Conservation (phyloP, 106 monocot genomes). For the Posidonia australis region DNA sequence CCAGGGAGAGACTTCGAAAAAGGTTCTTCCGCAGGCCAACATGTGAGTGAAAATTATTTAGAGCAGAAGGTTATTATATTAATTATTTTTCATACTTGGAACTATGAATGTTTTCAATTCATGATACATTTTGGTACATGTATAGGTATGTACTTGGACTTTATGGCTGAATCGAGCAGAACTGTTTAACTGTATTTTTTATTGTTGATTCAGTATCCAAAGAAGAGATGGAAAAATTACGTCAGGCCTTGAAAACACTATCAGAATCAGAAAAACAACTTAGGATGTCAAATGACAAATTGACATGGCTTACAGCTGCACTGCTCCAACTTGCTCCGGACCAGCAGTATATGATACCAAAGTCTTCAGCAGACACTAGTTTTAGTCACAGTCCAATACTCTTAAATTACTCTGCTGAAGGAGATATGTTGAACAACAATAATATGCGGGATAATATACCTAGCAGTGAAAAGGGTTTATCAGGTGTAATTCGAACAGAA, state of each 20-base stretch:
- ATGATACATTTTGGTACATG: too few species aligned
- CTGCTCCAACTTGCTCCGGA: slow-evolving; percentile 93
- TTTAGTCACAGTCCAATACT: slow-evolving; percentile 35
- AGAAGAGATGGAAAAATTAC: slow-evolving; percentile 74
- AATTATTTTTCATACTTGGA: not conserved
- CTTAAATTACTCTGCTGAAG: slow-evolving; percentile 8
- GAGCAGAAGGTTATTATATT: not conserved
- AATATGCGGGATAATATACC: slow-evolving; percentile 8
- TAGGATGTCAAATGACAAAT: slow-evolving; percentile 76
- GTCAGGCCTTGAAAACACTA: slow-evolving; percentile 71
- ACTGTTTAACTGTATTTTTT: slow-evolving; percentile 1
- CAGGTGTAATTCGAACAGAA: slow-evolving; percentile 9
- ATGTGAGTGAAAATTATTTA: slow-evolving; percentile 36
- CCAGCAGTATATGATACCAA: slow-evolving; percentile 50
- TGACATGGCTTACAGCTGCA: slow-evolving; percentile 95
- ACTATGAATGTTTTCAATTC: not conserved
- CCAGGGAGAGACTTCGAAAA: slow-evolving; percentile 39
- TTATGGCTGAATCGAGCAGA: too few species aligned
- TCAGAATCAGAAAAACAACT: slow-evolving; percentile 93
- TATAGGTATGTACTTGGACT: too few species aligned
- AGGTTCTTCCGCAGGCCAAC: slow-evolving; percentile 56
- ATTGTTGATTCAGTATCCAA: slow-evolving; percentile 55
- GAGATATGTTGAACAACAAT: slow-evolving; percentile 14
- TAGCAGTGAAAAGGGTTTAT: slow-evolving; percentile 8
- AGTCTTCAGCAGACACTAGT: slow-evolving; percentile 33